Conservation (phyloP, 148 eudicot genomes). For the Rhododendron vialii region DNA sequence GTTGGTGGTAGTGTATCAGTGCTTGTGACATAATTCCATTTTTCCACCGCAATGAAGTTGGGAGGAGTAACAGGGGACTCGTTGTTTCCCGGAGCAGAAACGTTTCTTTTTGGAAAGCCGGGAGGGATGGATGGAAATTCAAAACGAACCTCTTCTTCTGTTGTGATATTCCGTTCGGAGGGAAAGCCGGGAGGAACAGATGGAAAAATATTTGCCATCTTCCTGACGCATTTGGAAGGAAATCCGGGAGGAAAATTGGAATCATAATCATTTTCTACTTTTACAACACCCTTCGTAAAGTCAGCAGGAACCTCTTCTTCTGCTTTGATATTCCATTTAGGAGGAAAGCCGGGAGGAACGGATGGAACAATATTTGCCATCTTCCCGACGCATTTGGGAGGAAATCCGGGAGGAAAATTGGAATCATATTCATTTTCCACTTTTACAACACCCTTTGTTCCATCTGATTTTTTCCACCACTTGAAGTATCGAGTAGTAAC, state of each 20-base stretch:
- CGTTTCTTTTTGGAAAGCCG: neutral
- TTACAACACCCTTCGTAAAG: neutral
- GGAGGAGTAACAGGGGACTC: neutral
- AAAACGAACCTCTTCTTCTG: neutral
- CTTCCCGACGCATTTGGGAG: neutral
- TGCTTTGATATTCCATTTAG: neutral
- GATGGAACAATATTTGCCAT: neutral
- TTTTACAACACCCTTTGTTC: neutral
- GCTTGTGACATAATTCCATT: too few relatives aligned
- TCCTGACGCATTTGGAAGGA: neutral
- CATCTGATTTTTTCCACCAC: constrained; percentile 7
- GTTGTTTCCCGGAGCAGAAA: neutral
- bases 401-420: neutral
- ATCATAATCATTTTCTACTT: neutral
- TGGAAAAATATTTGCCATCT: neutral
- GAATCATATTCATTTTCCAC: neutral
- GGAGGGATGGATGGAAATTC: neutral
- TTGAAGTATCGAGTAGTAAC: neutral
- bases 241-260: neutral
- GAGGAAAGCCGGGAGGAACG: neutral
- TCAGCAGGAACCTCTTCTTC: neutral
- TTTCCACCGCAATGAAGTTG: neutral
- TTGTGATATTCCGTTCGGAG: neutral
- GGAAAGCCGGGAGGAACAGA: neutral
- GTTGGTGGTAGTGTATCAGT: neutral